phyloP scores from a whole-genome alignment of 306 rosid genomes.

The Cicer chorassanicum region DNA sequence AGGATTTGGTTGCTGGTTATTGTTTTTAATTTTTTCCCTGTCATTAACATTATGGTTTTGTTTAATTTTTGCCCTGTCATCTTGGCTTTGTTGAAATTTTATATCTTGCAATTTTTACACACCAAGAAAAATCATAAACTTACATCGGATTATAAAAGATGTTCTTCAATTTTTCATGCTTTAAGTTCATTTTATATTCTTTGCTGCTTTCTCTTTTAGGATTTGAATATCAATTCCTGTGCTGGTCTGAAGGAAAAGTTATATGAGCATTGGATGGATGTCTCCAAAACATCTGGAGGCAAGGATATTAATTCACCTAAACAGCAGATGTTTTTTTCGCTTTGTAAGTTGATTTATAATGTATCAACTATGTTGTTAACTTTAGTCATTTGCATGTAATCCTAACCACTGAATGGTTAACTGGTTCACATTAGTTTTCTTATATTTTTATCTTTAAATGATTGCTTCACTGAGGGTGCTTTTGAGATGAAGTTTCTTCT shows the following conservation, averaged over 20 bases:
- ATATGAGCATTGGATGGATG: slow-evolving; percentile 81
- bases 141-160: slow-evolving; percentile 4
- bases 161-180: slow-evolving; percentile 8
- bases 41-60: not conserved
- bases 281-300: slow-evolving; percentile 71
- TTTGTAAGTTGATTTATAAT: slow-evolving; percentile 65
- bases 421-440: slow-evolving; percentile 8
- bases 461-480: slow-evolving; percentile 11
- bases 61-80: not conserved
- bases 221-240: slow-evolving; percentile 49
- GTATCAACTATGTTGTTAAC: slow-evolving; percentile 24
- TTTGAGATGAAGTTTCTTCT: slow-evolving; percentile 32
- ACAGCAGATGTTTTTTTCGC: slow-evolving; percentile 69
- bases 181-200: slow-evolving; percentile 25
- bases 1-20: not conserved
- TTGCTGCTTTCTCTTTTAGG: slow-evolving; percentile 53
- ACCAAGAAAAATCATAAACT: slow-evolving; percentile 15
- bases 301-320: slow-evolving; percentile 65
- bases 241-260: slow-evolving; percentile 63
- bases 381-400: slow-evolving; percentile 16
- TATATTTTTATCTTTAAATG: slow-evolving; percentile 13
- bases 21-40: not conserved
- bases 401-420: slow-evolving; percentile 11
- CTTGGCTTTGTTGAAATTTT: slow-evolving; percentile 35
- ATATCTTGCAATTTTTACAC: not conserved